Evolutionary conservation across 2,329 filamentous ascomycete species (phyloP).

Genomic region (Penicillium decumbens): DNA sequence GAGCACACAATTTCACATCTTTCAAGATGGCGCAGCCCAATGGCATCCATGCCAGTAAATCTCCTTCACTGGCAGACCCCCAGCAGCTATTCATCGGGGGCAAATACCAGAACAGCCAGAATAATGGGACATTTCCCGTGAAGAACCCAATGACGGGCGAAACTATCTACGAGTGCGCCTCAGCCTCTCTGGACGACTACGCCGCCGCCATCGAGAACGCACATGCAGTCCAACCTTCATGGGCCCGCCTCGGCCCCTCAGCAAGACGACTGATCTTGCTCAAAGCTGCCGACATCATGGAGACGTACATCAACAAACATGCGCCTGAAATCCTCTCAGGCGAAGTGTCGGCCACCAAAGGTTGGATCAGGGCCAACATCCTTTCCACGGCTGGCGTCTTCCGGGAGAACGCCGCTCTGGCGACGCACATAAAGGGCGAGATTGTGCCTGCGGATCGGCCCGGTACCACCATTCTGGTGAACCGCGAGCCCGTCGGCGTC

Average conservation of each 20-base stretch:
- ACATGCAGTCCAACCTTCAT: conserved; percentile 4
- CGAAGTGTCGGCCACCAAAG: conserved; percentile 8
- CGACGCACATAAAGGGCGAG: conserved; percentile 12
- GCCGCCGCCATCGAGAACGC: conserved; percentile 3
- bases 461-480: conserved; percentile 10
- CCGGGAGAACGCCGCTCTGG: conserved; percentile 9
- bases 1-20: neutral
- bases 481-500: conserved; percentile 8
- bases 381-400: conserved; percentile 7
- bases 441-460: conserved; percentile 8
- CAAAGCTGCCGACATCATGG: conserved; percentile 84
- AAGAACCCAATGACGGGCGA: conserved; percentile 7
- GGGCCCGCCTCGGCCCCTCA: conserved; percentile 2
- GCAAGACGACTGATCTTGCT: conserved; percentile 75
- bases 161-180: conserved; percentile 4
- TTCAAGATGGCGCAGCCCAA: conserved; percentile 5
- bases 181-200: conserved; percentile 5
- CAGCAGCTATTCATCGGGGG: conserved; percentile 5
- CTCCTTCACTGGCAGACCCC: conserved; percentile 1
- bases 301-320: conserved; percentile 57
- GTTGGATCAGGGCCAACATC: conserved; percentile 9
- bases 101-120: conserved; percentile 3
- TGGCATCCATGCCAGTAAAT: conserved; percentile 1
- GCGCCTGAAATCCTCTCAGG: conserved; percentile 7
- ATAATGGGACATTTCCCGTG: conserved; percentile 2